Base-by-base conservation (phyloP, 306 rosid genomes). In the Acacia acuminata region DNA sequence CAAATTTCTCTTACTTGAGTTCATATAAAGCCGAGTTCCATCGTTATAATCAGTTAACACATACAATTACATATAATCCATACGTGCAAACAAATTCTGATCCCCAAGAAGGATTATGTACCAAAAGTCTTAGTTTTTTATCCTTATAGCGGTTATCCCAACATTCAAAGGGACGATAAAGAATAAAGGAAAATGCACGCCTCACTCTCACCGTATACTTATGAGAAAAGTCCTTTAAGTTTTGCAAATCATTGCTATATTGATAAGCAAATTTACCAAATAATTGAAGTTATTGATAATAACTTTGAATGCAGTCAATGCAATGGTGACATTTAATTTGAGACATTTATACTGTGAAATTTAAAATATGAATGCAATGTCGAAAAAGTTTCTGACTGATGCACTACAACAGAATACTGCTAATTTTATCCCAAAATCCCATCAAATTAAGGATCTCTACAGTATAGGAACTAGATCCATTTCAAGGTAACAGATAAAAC, bases 51-150 rank as follows among this genome's bases (percentile, higher is more conserved):
- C 72, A 67, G 25, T 40, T 64, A 69, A 24, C 45, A 55, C 55
- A 81, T 55, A 65, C 4, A 5, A 32, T 38, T 16, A 30, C 1
- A 27, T 27, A 27, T 44, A 38, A 36, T 70, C 58, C 71, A 60
- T 74, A 68, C 17, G 75, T 82, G 63, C 74, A 50, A 73, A 65
- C 55, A 68, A 68, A 79, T 27, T 25, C 63, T 25, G 47, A 73
- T 76, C 74, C 70, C 56, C 34, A 72, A 82, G 68, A 72, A 82
- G 67, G 79, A 81, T 77, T 55, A 24, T 67, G 80, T 95, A 93
- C 99, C 98, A 27, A 27, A 27, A 27, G 27, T 86, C 97, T 92
- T 82, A 93, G 64, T 76, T 95, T 95, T 50, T 95, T 98, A 86
- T 93, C 98, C 91, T 65, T 93, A 73, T 95, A 93, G 79, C 99